Evolutionary conservation across 2,329 filamentous ascomycete species (phyloP).

Genomic region (Aureobasidium subglaciale): DNA sequence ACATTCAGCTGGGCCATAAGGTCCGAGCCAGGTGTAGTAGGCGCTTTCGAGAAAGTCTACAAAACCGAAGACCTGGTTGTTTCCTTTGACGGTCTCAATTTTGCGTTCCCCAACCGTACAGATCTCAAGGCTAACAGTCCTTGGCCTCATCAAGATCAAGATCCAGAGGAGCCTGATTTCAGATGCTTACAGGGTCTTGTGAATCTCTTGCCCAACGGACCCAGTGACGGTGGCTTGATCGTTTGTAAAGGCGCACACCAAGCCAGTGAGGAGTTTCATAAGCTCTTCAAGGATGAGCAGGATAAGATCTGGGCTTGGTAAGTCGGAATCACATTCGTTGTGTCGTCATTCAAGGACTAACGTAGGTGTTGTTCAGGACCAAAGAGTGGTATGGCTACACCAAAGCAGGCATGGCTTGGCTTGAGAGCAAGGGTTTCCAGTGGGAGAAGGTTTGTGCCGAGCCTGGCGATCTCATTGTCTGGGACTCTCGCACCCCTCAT

Average conservation of each 20-base stretch:
- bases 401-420: conserved; percentile 27
- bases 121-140: conserved; percentile 35
- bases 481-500: conserved; percentile 24
- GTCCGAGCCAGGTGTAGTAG: conserved; percentile 41
- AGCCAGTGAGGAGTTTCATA: conserved; percentile 29
- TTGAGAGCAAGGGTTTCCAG: conserved; percentile 19
- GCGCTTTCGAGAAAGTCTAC: conserved; percentile 42
- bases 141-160: conserved; percentile 43
- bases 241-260: conserved; percentile 29
- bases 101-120: conserved; percentile 36
- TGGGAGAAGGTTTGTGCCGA: conserved; percentile 24
- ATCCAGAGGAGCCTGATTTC: conserved; percentile 40
- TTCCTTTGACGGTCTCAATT: conserved; percentile 44
- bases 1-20: conserved; percentile 45
- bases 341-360: too few relatives aligned
- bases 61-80: conserved; percentile 42
- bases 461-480: conserved; percentile 24
- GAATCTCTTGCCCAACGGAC: conserved; percentile 35
- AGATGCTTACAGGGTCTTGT: conserved; percentile 47
- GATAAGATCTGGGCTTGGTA: too few relatives aligned
- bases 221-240: conserved; percentile 32
- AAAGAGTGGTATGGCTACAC: conserved; percentile 31
- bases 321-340: too few relatives aligned
- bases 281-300: too few relatives aligned
- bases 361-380: too few relatives aligned